phyloP scores from a whole-genome alignment of 768 basidiomycete genomes.

The Coprinopsis cinerea region DNA sequence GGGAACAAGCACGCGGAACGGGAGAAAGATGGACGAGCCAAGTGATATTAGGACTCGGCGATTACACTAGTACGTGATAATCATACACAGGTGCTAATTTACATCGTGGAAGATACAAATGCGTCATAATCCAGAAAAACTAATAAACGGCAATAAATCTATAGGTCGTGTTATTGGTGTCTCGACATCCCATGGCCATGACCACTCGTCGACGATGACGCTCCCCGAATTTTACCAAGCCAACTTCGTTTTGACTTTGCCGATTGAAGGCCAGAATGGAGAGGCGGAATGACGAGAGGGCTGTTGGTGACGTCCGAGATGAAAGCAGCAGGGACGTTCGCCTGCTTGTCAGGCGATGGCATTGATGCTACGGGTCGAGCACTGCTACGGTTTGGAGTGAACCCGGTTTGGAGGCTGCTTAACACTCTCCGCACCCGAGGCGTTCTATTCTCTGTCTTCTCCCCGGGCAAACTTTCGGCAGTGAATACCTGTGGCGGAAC shows the following conservation, averaged over 20 bases:
- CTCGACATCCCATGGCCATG: slow-evolving; percentile 1
- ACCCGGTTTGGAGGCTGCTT: slow-evolving; percentile 56
- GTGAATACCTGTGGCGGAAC: slow-evolving; percentile 65
- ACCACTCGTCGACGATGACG: slow-evolving; percentile 20
- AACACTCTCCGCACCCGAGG: slow-evolving; percentile 59
- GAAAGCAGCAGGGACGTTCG: slow-evolving; percentile 24
- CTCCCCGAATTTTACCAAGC: slow-evolving; percentile 64
- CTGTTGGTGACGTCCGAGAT: slow-evolving; percentile 65
- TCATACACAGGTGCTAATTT: slow-evolving; percentile 5
- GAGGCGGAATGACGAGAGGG: slow-evolving; percentile 32
- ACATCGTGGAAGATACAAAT: not conserved
- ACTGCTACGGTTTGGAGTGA: slow-evolving; percentile 63
- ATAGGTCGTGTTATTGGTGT: slow-evolving; percentile 1
- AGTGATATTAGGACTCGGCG: not conserved
- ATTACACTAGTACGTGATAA: not conserved
- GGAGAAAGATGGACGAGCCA: not conserved
- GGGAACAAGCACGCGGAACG: not conserved
- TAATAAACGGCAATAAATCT: not conserved
- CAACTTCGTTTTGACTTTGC: slow-evolving; percentile 54
- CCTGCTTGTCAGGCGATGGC: slow-evolving; percentile 51
- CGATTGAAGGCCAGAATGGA: slow-evolving; percentile 21
- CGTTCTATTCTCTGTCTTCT: slow-evolving; percentile 37
- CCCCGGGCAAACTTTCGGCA: slow-evolving; percentile 42
- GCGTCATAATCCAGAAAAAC: not conserved
- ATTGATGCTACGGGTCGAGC: slow-evolving; percentile 35